These are phyloP conservation scores for Talaromyces sp. DNA, from an alignment of 2,329 filamentous ascomycete genomes.

Conservation along the genomic window DNA sequence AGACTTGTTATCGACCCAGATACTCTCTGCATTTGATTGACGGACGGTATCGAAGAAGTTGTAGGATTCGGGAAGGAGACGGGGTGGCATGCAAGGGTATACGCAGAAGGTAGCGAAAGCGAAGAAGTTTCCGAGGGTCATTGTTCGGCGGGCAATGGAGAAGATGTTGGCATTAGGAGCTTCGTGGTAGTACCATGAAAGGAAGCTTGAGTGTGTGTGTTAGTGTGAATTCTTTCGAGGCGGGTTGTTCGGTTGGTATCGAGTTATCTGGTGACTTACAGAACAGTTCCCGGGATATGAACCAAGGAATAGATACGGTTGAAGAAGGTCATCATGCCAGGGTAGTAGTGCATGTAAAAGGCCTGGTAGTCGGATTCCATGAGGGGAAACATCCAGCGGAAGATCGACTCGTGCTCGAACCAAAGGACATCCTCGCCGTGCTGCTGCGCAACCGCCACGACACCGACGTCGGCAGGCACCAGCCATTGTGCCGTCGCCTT, in stretches of 20 bases:
- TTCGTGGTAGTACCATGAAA: conserved; percentile 47
- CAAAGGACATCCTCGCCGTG: conserved; percentile 50
- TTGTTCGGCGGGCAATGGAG: conserved; percentile 60
- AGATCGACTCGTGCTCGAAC: conserved; percentile 45
- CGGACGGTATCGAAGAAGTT: conserved; percentile 67
- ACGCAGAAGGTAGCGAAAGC: conserved; percentile 65
- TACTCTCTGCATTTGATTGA: conserved; percentile 54
- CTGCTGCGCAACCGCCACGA: conserved; percentile 51
- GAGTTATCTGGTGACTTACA: conserved; percentile 37
- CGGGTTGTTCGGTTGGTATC: conserved; percentile 22
- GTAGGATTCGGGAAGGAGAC: conserved; percentile 61
- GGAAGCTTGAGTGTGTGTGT: conserved; percentile 32
- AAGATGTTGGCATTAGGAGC: conserved; percentile 48
- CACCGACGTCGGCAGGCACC: conserved; percentile 52
- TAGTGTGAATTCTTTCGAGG: conserved; percentile 19
- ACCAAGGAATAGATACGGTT: conserved; percentile 56
- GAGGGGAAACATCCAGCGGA: conserved; percentile 44
- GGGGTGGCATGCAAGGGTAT: conserved; percentile 67
- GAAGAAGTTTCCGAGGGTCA: conserved; percentile 64
- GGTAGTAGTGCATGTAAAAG: conserved; percentile 49
- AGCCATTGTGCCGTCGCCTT: conserved; percentile 54
- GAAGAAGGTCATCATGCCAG: conserved; percentile 47
- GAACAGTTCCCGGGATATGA: conserved; percentile 55
- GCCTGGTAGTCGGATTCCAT: conserved; percentile 49
- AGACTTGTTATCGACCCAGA: conserved; percentile 59